phyloP scores from a whole-genome alignment of 768 basidiomycete genomes.

The Cubamyces lactineus region DNA sequence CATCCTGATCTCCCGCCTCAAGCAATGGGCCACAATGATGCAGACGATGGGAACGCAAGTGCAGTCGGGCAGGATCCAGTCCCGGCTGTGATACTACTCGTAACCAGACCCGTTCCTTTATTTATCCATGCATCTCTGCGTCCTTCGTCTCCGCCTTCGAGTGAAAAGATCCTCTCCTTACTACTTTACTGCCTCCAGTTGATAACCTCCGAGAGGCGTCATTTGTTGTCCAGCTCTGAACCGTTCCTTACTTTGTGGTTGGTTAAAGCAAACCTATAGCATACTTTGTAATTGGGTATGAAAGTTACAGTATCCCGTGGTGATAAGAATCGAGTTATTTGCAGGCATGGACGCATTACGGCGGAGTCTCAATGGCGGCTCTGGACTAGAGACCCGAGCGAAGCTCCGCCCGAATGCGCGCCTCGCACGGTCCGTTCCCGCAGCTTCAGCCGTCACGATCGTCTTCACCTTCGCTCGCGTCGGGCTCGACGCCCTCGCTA shows the following conservation, averaged over 20 bases:
- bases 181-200: no score
- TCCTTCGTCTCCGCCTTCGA: no score
- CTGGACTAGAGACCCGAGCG: background rate
- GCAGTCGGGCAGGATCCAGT: background rate
- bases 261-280: no score
- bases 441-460: constrained; percentile 7
- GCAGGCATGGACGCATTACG: background rate
- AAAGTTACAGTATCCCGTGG: no score
- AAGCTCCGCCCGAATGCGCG: constrained; percentile 4
- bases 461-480: background rate
- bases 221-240: no score
- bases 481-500: background rate
- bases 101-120: no score
- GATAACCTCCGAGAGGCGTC: no score
- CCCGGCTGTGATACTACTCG: constrained; percentile 3
- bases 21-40: constrained; percentile 17
- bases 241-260: no score
- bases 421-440: constrained; percentile 3
- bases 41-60: background rate
- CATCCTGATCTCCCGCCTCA: constrained; percentile 8
- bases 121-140: no score
- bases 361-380: background rate
- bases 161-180: no score
- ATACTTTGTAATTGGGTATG: no score
- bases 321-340: no score